Evolutionary conservation across 106 monocot genomes (phyloP).

Genomic region (Agapanthus africanus): DNA sequence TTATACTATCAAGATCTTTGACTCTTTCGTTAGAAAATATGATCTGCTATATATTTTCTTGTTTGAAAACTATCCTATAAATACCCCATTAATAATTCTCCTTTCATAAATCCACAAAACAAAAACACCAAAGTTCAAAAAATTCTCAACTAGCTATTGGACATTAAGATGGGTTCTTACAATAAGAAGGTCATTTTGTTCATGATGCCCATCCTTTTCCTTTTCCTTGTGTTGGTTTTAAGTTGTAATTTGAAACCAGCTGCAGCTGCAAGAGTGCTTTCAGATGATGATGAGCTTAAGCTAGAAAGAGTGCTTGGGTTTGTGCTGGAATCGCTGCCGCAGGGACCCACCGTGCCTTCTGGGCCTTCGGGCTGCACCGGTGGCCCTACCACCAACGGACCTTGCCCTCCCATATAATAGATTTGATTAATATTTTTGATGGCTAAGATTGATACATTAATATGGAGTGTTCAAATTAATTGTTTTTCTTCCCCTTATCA

Average conservation of each 20-base stretch:
- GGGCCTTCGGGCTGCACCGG: neutral
- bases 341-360: neutral
- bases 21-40: no score
- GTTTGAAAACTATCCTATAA: neutral
- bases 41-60: neutral
- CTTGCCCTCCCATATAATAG: no score
- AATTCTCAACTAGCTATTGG: no score
- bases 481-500: no score
- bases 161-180: neutral
- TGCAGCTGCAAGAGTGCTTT: neutral
- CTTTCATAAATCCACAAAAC: neutral
- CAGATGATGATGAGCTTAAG: neutral
- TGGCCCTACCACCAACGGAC: no score
- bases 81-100: neutral
- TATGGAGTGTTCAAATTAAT: no score
- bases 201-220: neutral
- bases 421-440: no score
- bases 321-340: neutral
- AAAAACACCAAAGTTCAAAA: neutral
- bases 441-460: no score
- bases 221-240: neutral
- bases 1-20: no score
- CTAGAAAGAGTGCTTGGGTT: neutral
- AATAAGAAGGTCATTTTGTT: neutral
- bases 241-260: neutral